Conservation (phyloP, 305 asterid genomes). For the Solanum hybrid region DNA sequence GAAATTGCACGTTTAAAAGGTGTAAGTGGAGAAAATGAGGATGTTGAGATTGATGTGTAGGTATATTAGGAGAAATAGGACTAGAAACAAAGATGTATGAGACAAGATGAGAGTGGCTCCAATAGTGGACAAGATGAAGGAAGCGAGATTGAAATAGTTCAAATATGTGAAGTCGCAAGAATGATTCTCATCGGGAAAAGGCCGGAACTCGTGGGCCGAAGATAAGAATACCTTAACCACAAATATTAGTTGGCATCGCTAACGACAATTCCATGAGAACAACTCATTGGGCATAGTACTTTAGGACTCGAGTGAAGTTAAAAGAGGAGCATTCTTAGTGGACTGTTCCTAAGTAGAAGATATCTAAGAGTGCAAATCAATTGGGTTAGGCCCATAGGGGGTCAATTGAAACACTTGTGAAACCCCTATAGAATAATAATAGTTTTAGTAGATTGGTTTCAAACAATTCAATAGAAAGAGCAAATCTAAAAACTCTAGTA, state of each 20-base stretch:
- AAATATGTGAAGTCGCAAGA: not conserved
- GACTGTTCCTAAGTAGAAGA: not conserved
- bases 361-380: not conserved
- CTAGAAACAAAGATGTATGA: not conserved
- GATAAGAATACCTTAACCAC: too few species aligned
- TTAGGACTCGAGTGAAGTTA: not conserved
- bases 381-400: not conserved
- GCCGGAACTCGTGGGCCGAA: too few species aligned
- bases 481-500: not conserved
- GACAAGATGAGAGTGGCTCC: not conserved
- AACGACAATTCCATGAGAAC: not conserved
- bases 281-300: not conserved
- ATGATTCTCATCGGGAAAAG: too few species aligned
- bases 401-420: not conserved
- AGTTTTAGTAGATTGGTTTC: not conserved
- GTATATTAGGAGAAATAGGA: not conserved
- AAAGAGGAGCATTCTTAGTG: not conserved
- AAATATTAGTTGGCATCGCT: not conserved
- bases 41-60: not conserved
- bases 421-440: not conserved
- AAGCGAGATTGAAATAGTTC: not conserved
- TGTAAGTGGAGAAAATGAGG: not conserved
- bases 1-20: not conserved
- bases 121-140: not conserved
- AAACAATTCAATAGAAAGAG: not conserved